Evolutionary conservation across 1,284 basidiomycete species (phyloP).

Genomic region (Ustilago hordei): DNA sequence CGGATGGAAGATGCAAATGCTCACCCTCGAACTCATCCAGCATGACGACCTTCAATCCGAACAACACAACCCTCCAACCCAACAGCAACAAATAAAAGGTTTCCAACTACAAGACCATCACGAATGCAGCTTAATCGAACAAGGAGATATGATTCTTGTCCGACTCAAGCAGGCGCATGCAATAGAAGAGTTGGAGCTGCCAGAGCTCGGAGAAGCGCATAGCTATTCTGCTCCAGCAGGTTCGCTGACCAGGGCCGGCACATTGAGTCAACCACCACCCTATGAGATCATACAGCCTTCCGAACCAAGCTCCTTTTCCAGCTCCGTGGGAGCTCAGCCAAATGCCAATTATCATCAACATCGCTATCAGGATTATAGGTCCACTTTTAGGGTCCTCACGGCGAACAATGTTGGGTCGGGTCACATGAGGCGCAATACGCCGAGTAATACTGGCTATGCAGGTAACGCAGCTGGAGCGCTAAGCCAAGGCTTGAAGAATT

Average conservation of each 20-base stretch:
- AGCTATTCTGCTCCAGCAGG: slow-evolving; percentile 56
- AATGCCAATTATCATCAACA: slow-evolving; percentile 65
- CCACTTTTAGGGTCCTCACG: slow-evolving; percentile 60
- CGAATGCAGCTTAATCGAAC: slow-evolving; percentile 66
- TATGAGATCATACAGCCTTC: slow-evolving; percentile 56
- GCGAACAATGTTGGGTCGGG: slow-evolving; percentile 51
- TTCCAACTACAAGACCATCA: slow-evolving; percentile 64
- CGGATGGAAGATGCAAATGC: slow-evolving; percentile 66
- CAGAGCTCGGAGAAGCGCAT: slow-evolving; percentile 50
- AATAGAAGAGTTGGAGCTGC: slow-evolving; percentile 59
- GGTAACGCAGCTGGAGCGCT: slow-evolving; percentile 21
- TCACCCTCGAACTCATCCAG: slow-evolving; percentile 65
- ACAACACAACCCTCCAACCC: background rate
- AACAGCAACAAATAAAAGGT: slow-evolving; percentile 36
- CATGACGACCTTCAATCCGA: slow-evolving; percentile 53
- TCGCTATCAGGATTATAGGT: slow-evolving; percentile 58
- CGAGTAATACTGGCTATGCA: slow-evolving; percentile 12
- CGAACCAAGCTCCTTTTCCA: slow-evolving; percentile 67
- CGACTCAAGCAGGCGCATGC: slow-evolving; percentile 46
- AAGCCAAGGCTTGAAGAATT: slow-evolving; percentile 32
- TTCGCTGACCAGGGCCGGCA: slow-evolving; percentile 48
- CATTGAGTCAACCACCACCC: slow-evolving; percentile 55
- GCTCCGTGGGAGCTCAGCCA: slow-evolving; percentile 65
- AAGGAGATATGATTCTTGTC: slow-evolving; percentile 65
- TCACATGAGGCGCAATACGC: slow-evolving; percentile 28